These are phyloP conservation scores for Yamadazyma epiphylla DNA, from an alignment of 1,139 yeast species.

Conservation along the genomic window DNA sequence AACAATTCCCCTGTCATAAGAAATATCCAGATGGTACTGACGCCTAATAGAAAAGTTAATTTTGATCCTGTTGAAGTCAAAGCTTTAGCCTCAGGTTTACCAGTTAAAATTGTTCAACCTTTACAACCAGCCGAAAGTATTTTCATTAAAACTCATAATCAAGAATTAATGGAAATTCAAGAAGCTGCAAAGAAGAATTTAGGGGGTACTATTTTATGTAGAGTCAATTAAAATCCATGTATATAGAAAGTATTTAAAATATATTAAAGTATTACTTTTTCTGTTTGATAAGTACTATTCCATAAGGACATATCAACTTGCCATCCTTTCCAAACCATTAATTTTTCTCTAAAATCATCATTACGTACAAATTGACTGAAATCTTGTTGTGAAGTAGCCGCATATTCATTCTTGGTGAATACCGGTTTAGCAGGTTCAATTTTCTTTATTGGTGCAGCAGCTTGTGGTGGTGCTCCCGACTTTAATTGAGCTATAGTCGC, in stretches of 20 bases:
- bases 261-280: conserved; percentile 22
- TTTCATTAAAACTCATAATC: conserved; percentile 51
- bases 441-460: conserved; percentile 8
- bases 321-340: conserved; percentile 76
- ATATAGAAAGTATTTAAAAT: conserved; percentile 1
- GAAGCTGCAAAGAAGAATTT: conserved; percentile 78
- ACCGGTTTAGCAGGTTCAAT: conserved; percentile 33
- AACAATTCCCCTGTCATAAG: conserved; percentile 74
- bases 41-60: conserved; percentile 75
- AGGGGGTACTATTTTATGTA: conserved; percentile 78
- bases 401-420: conserved; percentile 32
- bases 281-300: conserved; percentile 38
- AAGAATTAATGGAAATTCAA: conserved; percentile 66
- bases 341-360: conserved; percentile 38
- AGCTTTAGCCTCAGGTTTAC: conserved; percentile 71
- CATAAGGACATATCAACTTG: conserved; percentile 82
- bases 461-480: conserved; percentile 5
- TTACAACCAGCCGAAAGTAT: conserved; percentile 88
- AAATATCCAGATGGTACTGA: conserved; percentile 70
- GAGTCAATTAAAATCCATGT: conserved; percentile 28
- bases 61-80: conserved; percentile 63
- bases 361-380: conserved; percentile 17
- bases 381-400: conserved; percentile 27
- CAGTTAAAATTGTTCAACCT: conserved; percentile 73
- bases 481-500: conserved; percentile 15